Evolutionary conservation across 352 stramenopile species (phyloP), one percentile per base, ranked within the genome.

Genomic region (Phytophthora sansomeana): DNA sequence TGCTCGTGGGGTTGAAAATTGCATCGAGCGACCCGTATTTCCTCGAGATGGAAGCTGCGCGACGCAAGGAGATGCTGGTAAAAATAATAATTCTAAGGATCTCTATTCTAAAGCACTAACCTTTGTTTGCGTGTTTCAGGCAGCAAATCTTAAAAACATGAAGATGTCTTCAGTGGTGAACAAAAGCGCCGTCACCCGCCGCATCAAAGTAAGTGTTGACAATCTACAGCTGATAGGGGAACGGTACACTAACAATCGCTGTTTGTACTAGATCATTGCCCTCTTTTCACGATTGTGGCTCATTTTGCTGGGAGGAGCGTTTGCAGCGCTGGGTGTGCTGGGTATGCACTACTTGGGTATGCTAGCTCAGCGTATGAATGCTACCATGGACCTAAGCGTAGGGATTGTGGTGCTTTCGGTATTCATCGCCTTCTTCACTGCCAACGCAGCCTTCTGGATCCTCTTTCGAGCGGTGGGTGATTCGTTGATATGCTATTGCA

Each of bases 331-430:
- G 4, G 82, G 82, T 2, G 80, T 91, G 16, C 68, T 91, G 1
- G 77, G 79, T 0, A 91, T 91, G 82, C 82, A 90, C 58, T 91
- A 87, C 68, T 32, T 89, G 1, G 82, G 80, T 9, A 91, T 91
- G 82, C 55, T 85, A 33, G 82, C 77, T 1, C 78, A 90, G 56
- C 82, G 79, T 8, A 71, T 69, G 21, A 77, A 83, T 39, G 53
- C 72, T 0, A 69, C 43, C 11, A 78, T 87, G 74, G 32, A 58
- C 2, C 73, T 87, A 13, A 63, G 82, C 56, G 42, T 21, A 0
- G 74, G 73, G 0, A 65, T 87, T 55, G 74, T 87, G 24, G 58
- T 68, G 6, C 46, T 80, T 6, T 91, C 80, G 13, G 82, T 67
- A 7, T 21, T 83, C 35, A 84, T 91, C 36, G 80, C 80, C 4